Conservation (phyloP, 345 rosid genomes). For the Lepidium aucheri region DNA sequence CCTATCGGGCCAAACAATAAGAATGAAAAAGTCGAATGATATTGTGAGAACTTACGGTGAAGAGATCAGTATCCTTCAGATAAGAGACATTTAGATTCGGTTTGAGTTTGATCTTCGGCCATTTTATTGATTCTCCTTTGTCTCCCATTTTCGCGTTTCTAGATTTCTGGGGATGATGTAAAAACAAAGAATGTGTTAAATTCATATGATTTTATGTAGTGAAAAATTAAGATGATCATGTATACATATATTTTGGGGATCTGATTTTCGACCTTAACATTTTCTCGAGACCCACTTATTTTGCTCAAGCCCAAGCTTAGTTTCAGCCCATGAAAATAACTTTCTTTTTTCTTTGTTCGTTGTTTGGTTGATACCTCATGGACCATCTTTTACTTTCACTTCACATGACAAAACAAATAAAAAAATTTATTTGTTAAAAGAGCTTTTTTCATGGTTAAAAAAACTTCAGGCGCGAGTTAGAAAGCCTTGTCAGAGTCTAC, state of each 20-base stretch:
- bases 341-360: too few species aligned
- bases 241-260: too few species aligned
- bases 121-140: slow-evolving; percentile 34
- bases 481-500: too few species aligned
- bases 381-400: too few species aligned
- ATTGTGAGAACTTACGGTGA: slow-evolving; percentile 38
- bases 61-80: slow-evolving; percentile 61
- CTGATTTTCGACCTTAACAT: background rate
- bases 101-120: slow-evolving; percentile 61
- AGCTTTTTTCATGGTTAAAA: too few species aligned
- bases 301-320: background rate
- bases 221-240: background rate
- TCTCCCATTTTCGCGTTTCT: slow-evolving; percentile 45
- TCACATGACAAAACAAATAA: too few species aligned
- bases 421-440: too few species aligned
- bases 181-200: background rate
- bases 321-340: background rate
- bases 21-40: background rate
- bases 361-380: too few species aligned
- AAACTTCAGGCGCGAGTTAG: too few species aligned
- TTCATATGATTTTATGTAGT: background rate
- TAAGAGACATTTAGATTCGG: slow-evolving; percentile 36
- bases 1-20: background rate
- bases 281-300: background rate
- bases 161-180: slow-evolving; percentile 2